phyloP scores from a whole-genome alignment of 2,329 filamentous ascomycete genomes.

The Metarhizium rileyi region DNA sequence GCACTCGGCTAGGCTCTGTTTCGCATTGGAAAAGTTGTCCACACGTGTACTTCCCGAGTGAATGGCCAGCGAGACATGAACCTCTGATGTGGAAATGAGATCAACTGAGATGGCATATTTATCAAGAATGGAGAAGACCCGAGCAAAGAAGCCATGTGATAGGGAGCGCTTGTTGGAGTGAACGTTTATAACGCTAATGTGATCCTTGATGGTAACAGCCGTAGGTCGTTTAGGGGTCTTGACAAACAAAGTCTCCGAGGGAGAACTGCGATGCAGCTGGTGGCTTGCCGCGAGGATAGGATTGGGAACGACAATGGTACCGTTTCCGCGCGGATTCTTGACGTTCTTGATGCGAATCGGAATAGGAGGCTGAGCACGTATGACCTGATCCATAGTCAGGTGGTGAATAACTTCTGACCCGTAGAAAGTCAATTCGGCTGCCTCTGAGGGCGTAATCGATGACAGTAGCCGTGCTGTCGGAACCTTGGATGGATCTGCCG shows the following conservation, averaged over 20 bases:
- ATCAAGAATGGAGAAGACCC: conserved; percentile 87
- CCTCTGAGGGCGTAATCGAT: conserved; percentile 87
- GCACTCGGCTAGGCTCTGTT: conserved; percentile 65
- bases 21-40: conserved; percentile 56
- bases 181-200: conserved; percentile 94
- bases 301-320: conserved; percentile 79
- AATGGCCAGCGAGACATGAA: conserved; percentile 94
- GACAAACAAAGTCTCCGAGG: conserved; percentile 21
- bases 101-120: conserved; percentile 83
- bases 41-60: conserved; percentile 63
- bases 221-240: conserved; percentile 66
- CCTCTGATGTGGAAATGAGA: conserved; percentile 91
- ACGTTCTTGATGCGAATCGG: conserved; percentile 88
- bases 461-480: conserved; percentile 85
- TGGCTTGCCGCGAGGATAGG: conserved; percentile 41
- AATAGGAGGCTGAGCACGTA: conserved; percentile 69
- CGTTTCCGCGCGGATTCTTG: conserved; percentile 70
- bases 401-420: conserved; percentile 97
- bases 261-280: conserved; percentile 45
- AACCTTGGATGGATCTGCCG: conserved; percentile 75
- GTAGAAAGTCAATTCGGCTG: conserved; percentile 90
- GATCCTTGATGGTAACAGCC: conserved; percentile 93
- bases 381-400: conserved; percentile 95
- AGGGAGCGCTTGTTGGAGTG: conserved; percentile 96
- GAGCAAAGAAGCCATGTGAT: conserved; percentile 90